These are phyloP conservation scores for Kodamaea suecica DNA, from an alignment of 1,139 yeast species.

Conservation along the genomic window DNA sequence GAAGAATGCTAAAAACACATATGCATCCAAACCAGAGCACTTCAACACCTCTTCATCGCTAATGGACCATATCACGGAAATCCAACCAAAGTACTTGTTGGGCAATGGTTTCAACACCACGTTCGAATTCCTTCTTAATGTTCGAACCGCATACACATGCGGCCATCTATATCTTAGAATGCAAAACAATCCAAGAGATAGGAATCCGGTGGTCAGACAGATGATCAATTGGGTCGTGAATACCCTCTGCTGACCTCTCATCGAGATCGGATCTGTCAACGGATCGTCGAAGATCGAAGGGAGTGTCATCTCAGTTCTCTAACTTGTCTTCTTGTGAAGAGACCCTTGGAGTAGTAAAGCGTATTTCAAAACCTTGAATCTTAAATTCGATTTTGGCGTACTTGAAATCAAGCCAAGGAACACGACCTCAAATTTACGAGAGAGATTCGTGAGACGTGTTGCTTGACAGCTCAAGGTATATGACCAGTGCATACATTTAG, in stretches of 20 bases:
- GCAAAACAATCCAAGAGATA: slow-evolving; percentile 39
- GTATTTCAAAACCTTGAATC: too few species aligned
- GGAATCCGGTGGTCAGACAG: slow-evolving; percentile 37
- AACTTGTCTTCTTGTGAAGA: not conserved
- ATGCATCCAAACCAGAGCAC: slow-evolving; percentile 45
- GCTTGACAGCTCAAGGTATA: too few species aligned
- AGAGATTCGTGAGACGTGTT: too few species aligned
- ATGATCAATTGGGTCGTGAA: slow-evolving; percentile 43
- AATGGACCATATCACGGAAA: slow-evolving; percentile 31
- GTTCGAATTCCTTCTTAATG: slow-evolving; percentile 33
- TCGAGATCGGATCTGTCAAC: slow-evolving; percentile 22
- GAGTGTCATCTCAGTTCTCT: slow-evolving; percentile 3
- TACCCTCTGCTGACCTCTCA: slow-evolving; percentile 44
- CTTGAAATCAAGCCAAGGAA: too few species aligned
- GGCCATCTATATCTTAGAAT: slow-evolving; percentile 47
- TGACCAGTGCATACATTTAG: too few species aligned
- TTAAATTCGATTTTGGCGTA: too few species aligned
- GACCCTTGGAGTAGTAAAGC: too few species aligned
- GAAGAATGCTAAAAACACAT: slow-evolving; percentile 44
- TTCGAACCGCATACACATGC: slow-evolving; percentile 50
- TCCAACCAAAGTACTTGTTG: slow-evolving; percentile 40
- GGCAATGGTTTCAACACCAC: slow-evolving; percentile 35
- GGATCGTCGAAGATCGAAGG: slow-evolving; percentile 17
- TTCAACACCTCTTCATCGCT: slow-evolving; percentile 43
- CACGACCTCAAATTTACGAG: too few species aligned